Conservation (phyloP, 2,329 filamentous ascomycete species). For the Akanthomyces uredinophilus region DNA sequence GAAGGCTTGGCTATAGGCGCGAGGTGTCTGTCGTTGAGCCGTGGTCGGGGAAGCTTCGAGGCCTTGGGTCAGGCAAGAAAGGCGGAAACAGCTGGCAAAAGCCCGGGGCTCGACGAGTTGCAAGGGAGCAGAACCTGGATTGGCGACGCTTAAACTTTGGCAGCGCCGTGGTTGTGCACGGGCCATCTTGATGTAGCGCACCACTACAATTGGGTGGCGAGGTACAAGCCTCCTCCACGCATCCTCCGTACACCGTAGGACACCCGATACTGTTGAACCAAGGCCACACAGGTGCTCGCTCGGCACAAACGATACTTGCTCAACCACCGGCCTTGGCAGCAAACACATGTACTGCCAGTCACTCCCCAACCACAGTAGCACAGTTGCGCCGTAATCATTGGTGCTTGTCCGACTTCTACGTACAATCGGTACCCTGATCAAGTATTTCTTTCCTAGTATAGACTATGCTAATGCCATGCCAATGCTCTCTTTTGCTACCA, state of each 20-base stretch:
- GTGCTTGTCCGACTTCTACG: neutral
- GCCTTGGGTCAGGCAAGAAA: neutral
- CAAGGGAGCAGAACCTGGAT: neutral
- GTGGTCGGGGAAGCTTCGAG: neutral
- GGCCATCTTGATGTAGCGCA: neutral
- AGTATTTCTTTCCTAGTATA: neutral
- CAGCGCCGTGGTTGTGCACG: neutral
- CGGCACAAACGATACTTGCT: neutral
- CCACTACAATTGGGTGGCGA: neutral
- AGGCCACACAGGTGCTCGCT: neutral
- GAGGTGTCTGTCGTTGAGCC: neutral
- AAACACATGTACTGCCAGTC: neutral
- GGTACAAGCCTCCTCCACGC: neutral
- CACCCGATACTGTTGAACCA: too few relatives aligned
- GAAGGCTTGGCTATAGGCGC: neutral
- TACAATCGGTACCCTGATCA: neutral
- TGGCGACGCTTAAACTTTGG: neutral
- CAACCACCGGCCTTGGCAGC: neutral
- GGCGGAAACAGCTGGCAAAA: constrained; percentile 8
- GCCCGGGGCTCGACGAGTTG: neutral
- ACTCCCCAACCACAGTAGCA: neutral
- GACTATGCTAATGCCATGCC: constrained; percentile 5
- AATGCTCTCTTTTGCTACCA: neutral
- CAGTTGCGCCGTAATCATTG: neutral
- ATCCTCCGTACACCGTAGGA: neutral